A percentile compares a stretch with the other conserved stretches of the same genome.
Evolutionary conservation across 768 basidiomycete genomes (phyloP).

Genomic region (Tulasnella sp.): DNA sequence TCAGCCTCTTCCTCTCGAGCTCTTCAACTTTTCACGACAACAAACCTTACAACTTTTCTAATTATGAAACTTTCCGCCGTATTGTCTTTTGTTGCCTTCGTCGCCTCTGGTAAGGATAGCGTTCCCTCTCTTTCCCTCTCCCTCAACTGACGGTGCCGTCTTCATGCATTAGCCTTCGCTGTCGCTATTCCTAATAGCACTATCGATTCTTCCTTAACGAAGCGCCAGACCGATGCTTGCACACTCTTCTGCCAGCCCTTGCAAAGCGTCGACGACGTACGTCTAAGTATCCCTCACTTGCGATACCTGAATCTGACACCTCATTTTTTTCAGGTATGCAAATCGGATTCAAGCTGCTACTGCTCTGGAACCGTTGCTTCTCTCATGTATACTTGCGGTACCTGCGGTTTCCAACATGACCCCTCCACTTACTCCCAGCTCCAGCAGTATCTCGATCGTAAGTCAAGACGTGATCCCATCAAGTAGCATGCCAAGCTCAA

Average conservation of each 20-base stretch:
- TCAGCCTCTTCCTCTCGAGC: not conserved
- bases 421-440: not conserved
- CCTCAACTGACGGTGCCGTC: not conserved
- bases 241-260: not conserved
- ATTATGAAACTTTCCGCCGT: not conserved
- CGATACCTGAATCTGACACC: not conserved
- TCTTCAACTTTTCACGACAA: not conserved
- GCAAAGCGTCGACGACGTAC: not conserved
- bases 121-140: not conserved
- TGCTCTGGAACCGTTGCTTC: too few species aligned
- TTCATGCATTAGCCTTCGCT: not conserved
- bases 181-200: not conserved
- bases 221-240: not conserved
- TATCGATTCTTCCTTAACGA: not conserved
- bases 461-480: not conserved
- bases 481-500: too few species aligned
- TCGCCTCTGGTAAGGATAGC: not conserved
- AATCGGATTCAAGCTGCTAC: too few species aligned
- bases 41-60: not conserved
- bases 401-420: not conserved
- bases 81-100: not conserved
- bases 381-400: not conserved
- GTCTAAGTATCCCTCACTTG: not conserved
- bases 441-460: not conserved
- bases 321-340: not conserved